These are phyloP conservation scores for Austroboletus novae-zelandiae DNA, from an alignment of 1,284 basidiomycete genomes.

Conservation along the genomic window DNA sequence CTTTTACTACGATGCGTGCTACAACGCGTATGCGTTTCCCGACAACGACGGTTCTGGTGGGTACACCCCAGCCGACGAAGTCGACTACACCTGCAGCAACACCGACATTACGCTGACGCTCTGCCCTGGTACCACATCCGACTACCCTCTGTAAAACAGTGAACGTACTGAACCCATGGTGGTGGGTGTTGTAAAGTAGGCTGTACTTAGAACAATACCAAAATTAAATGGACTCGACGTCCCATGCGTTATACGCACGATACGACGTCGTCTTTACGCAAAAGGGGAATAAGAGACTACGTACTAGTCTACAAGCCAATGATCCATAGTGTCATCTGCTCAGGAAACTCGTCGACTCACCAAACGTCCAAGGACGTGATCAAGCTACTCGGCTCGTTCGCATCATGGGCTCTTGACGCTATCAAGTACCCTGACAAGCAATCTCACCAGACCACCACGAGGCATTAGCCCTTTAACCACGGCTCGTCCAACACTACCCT, in stretches of 20 bases:
- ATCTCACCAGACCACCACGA: slow-evolving; percentile 24
- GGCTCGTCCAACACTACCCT: neutral
- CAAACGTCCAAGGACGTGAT: neutral
- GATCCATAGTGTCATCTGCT: neutral
- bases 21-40: slow-evolving; percentile 32
- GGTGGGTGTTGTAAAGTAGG: neutral
- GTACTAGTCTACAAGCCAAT: neutral
- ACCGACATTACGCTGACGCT: slow-evolving; percentile 32
- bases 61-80: slow-evolving; percentile 25
- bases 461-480: slow-evolving; percentile 20
- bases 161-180: no score
- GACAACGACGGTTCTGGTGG: slow-evolving; percentile 32
- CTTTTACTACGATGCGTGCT: slow-evolving; percentile 31
- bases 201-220: slow-evolving; percentile 3
- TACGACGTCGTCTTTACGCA: neutral
- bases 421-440: slow-evolving; percentile 24
- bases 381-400: neutral
- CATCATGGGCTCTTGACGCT: slow-evolving; percentile 9
- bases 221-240: neutral
- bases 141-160: neutral
- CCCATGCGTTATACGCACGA: neutral
- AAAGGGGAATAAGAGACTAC: neutral
- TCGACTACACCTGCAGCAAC: slow-evolving; percentile 32
- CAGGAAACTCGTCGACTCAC: neutral
- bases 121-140: slow-evolving; percentile 29